Evolutionary conservation across 2,329 filamentous ascomycete species (phyloP).

Genomic region (Coleophoma cylindrospora): DNA sequence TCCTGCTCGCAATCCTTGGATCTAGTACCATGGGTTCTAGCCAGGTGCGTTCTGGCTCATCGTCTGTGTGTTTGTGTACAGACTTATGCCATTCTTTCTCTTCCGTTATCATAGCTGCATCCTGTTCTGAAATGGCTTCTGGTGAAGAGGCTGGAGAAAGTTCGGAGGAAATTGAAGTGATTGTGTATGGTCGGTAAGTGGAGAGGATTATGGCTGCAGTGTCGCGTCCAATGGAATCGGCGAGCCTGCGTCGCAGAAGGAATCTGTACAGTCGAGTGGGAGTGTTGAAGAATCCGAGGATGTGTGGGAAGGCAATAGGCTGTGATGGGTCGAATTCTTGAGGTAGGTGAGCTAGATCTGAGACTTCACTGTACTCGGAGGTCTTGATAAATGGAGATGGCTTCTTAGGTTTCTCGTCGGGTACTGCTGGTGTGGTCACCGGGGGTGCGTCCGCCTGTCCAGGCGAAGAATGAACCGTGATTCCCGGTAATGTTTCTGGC

Average conservation of each 20-base stretch:
- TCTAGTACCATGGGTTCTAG: constrained; percentile 71
- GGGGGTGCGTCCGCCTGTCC: constrained; percentile 11
- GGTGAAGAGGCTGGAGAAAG: constrained; percentile 26
- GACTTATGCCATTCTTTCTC: constrained; percentile 82
- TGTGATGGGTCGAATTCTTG: constrained; percentile 66
- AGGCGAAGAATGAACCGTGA: not conserved
- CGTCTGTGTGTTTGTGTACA: constrained; percentile 51
- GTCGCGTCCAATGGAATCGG: constrained; percentile 81
- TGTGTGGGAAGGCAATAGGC: constrained; percentile 76
- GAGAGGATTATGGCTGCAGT: constrained; percentile 80
- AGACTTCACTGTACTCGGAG: constrained; percentile 63
- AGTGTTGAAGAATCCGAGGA: constrained; percentile 89
- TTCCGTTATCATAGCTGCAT: constrained; percentile 61
- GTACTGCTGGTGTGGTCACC: constrained; percentile 26
- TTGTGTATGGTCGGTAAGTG: constrained; percentile 39
- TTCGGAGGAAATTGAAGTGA: constrained; percentile 29
- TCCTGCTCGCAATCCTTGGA: constrained; percentile 66
- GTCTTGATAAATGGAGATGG: constrained; percentile 69
- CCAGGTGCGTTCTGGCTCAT: constrained; percentile 68
- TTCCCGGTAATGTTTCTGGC: constrained; percentile 13
- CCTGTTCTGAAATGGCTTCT: constrained; percentile 46
- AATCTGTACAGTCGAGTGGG: constrained; percentile 83
- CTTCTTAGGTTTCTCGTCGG: constrained; percentile 50
- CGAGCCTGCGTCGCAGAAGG: constrained; percentile 77
- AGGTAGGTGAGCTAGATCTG: constrained; percentile 62